Conservation (phyloP, 768 basidiomycete genomes). For the Boletus eberwhitei region DNA sequence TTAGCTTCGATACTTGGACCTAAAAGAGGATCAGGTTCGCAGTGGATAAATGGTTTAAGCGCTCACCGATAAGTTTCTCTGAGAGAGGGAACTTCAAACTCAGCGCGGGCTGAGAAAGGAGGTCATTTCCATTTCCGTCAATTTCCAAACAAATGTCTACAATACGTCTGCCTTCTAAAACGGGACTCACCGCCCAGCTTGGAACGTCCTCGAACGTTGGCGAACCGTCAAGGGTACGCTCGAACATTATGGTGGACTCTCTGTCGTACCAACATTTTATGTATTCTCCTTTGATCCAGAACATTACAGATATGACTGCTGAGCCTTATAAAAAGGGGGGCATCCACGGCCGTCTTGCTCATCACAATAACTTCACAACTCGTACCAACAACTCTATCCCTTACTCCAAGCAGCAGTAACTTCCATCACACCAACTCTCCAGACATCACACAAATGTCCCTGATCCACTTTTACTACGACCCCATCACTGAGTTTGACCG, state of each 20-base stretch:
- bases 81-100: too few species aligned
- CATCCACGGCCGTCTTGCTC: not conserved
- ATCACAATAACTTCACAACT: not conserved
- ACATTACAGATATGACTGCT: not conserved
- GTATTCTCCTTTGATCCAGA: not conserved
- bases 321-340: constrained; percentile 1
- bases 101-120: not conserved
- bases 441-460: not conserved
- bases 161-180: not conserved
- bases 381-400: not conserved
- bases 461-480: not conserved
- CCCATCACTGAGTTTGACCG: not conserved
- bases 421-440: not conserved
- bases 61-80: too few species aligned
- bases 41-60: too few species aligned
- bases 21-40: too few species aligned
- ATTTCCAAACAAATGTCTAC: not conserved
- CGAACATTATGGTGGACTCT: not conserved
- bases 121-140: not conserved
- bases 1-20: too few species aligned
- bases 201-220: constrained; percentile 2
- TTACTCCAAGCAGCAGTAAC: not conserved
- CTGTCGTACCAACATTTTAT: not conserved
- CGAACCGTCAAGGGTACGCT: not conserved
- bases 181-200: not conserved